Base-by-base conservation (phyloP, 768 basidiomycete species). In the Lentinula aciculospora region DNA sequence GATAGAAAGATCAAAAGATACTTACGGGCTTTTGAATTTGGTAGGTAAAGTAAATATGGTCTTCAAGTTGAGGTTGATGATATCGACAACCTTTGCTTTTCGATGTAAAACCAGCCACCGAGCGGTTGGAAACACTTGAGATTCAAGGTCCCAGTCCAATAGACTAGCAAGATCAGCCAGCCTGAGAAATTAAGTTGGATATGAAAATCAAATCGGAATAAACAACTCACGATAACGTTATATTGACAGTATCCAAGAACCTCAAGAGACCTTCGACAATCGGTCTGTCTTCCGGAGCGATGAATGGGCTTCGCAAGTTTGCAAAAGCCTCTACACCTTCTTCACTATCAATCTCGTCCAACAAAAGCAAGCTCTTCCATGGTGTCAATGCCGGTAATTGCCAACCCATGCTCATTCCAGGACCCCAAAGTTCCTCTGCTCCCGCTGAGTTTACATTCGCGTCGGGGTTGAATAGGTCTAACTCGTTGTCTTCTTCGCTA, bases 71-170 rank as follows among this genome's bases (percentile, higher is more conserved):
- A 71, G 74, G 64, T 94, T 90, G 31, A 98, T 83, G 17, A 85
- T 81, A 61, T 98, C 94, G 42, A 97, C 87, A 27, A 98, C 76
- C 63, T 92, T 92, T 4, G 93, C 96, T 65, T 92, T 82, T 54
- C 92, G 81, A 71, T 94, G 94, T 59, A 92, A 86, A 29, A 98
- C 89, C 29, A 99, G 78, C 82, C 94, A 94, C 17, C 92, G 83
- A 8, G 96, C 95, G n/a, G 90, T 84, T 0, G 94, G 91, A 65
- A 89, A 91, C 0, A 96, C 80, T 64, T 96, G 92, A 0, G 81
- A 75, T 62, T 92, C 85, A 6, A 92, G 72, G 62, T 94, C 86
- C 84, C 92, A 92, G 58, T 93, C 91, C 39, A 95, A 72, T 34
- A 91, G 67, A 66, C 79, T 85, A 2, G 88, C 88, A 78, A 94